Evolutionary conservation across 495 filamentous ascomycete species (phyloP).

Genomic region (Trichocladium antarcticum): DNA sequence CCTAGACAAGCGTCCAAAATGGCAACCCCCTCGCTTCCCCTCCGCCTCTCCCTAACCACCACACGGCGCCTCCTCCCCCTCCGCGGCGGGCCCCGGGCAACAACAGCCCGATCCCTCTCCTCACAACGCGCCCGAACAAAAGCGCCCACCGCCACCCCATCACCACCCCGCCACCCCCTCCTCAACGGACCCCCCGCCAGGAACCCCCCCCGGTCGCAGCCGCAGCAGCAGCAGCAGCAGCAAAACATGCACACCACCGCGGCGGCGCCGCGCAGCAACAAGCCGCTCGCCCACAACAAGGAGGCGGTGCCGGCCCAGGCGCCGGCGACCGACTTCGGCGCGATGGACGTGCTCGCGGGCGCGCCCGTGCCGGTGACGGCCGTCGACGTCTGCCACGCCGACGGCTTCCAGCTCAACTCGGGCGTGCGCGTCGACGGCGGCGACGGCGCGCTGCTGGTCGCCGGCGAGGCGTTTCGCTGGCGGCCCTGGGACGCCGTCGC

Average conservation of each 20-base stretch:
- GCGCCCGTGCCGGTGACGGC: constrained; percentile 65
- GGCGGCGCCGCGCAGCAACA: not conserved
- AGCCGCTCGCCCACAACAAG: constrained; percentile 17
- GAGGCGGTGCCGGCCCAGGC: constrained; percentile 15
- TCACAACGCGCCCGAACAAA: not conserved
- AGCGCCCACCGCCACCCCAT: not conserved
- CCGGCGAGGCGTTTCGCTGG: constrained; percentile 83
- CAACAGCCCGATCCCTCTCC: not conserved
- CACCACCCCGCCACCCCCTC: not conserved
- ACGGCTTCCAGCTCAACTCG: constrained; percentile 75
- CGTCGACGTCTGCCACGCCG: constrained; percentile 63
- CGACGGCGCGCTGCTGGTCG: constrained; percentile 61
- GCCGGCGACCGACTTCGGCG: constrained; percentile 57
- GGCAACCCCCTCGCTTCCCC: constrained; percentile 1
- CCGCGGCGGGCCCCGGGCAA: not conserved
- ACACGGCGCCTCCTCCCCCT: constrained; percentile 3
- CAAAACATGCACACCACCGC: not conserved
- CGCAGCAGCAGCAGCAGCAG: no score
- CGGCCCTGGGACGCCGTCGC: constrained; percentile 49
- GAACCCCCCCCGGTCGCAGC: no score
- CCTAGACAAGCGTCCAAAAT: not conserved
- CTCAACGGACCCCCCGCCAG: no score
- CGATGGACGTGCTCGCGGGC: constrained; percentile 68
- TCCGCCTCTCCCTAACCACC: constrained; percentile 1
- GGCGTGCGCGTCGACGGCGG: constrained; percentile 55